These are phyloP conservation scores for Cytospora leucostoma DNA, from an alignment of 2,329 filamentous ascomycete species.

Conservation along the genomic window DNA sequence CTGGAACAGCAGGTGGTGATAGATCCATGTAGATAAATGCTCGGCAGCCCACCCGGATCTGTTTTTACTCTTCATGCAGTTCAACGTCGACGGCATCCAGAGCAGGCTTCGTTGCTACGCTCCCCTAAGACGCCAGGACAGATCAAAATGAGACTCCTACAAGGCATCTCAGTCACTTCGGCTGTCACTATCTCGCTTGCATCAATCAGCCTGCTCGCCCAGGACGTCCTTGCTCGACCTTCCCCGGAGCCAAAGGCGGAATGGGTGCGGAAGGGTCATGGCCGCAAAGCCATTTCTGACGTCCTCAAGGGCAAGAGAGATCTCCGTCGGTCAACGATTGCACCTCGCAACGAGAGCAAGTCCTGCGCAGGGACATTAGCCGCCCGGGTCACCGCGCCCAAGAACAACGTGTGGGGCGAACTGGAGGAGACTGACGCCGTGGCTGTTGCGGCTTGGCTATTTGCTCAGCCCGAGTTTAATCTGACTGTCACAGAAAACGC, in stretches of 20 bases:
- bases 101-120: neutral
- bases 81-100: neutral
- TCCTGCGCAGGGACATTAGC: slow-evolving; percentile 29
- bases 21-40: neutral
- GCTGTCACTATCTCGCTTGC: slow-evolving; percentile 11
- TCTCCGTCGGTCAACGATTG: neutral
- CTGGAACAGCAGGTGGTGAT: neutral
- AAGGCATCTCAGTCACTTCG: neutral
- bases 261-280: slow-evolving; percentile 32
- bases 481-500: slow-evolving; percentile 40
- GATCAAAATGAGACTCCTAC: slow-evolving; percentile 15
- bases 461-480: slow-evolving; percentile 43
- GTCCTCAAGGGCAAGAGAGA: slow-evolving; percentile 31
- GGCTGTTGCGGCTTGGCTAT: slow-evolving; percentile 43
- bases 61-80: neutral
- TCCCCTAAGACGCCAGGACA: neutral
- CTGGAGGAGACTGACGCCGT: slow-evolving; percentile 42
- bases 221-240: slow-evolving; percentile 32
- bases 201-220: slow-evolving; percentile 29
- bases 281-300: slow-evolving; percentile 33
- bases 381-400: slow-evolving; percentile 39
- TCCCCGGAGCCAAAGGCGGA: slow-evolving; percentile 32
- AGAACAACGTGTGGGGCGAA: slow-evolving; percentile 45
- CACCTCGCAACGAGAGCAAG: slow-evolving; percentile 3
- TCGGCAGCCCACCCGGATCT: neutral